A percentile compares a stretch with the other conserved stretches of the same genome.
Conservation (phyloP, 306 rosid species). For the Lathyrus tuberosus region DNA sequence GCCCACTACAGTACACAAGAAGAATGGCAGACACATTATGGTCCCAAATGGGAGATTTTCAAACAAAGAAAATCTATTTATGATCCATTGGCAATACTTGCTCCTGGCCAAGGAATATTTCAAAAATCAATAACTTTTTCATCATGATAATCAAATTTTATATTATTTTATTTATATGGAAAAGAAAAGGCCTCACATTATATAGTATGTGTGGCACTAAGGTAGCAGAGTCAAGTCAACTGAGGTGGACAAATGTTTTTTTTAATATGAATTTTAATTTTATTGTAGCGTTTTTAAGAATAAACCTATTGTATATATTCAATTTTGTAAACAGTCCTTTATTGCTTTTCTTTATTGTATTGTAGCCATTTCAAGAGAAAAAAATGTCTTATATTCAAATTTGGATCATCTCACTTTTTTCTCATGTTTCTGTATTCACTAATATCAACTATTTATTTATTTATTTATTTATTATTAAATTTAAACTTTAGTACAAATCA, state of each 20-base stretch:
- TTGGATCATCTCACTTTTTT: no score
- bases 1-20: slow-evolving; percentile 78
- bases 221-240: slow-evolving; percentile 36
- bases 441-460: no score
- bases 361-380: slow-evolving; percentile 36
- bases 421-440: no score
- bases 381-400: background rate
- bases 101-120: slow-evolving; percentile 91
- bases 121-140: slow-evolving; percentile 62
- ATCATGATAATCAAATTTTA: slow-evolving; percentile 36
- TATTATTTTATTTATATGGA: background rate
- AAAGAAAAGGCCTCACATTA: slow-evolving; percentile 22
- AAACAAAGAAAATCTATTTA: slow-evolving; percentile 70
- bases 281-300: slow-evolving; percentile 39
- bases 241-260: slow-evolving; percentile 28
- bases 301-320: slow-evolving; percentile 46
- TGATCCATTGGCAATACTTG: slow-evolving; percentile 92
- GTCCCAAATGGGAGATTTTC: slow-evolving; percentile 78
- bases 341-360: slow-evolving; percentile 22
- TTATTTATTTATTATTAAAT: no score
- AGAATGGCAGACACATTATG: slow-evolving; percentile 88
- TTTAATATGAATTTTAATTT: slow-evolving; percentile 29
- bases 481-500: no score
- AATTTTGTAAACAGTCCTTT: slow-evolving; percentile 41
- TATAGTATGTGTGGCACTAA: slow-evolving; percentile 35